These are phyloP conservation scores for Candida labiduridarum DNA, from an alignment of 1,139 yeast species.

Conservation along the genomic window DNA sequence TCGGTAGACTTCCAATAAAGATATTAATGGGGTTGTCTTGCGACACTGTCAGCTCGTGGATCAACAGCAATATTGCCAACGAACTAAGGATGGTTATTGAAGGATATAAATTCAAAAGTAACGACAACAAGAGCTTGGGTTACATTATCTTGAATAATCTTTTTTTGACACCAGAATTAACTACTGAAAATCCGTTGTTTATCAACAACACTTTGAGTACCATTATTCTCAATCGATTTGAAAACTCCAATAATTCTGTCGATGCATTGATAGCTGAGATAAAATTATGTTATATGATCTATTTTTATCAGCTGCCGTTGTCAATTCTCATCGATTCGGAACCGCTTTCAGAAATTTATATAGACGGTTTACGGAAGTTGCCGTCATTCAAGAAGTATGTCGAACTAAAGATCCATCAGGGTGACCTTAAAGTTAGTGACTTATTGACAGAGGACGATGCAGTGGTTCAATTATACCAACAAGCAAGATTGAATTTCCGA, in stretches of 20 bases:
- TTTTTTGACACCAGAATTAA: slow-evolving; percentile 28
- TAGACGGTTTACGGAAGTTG: slow-evolving; percentile 31
- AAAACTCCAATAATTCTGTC: slow-evolving; percentile 49
- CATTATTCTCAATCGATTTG: slow-evolving; percentile 38
- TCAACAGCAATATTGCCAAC: slow-evolving; percentile 34
- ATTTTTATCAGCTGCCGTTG: slow-evolving; percentile 70
- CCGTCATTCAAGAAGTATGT: slow-evolving; percentile 42
- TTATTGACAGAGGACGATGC: slow-evolving; percentile 24
- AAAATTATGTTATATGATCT: slow-evolving; percentile 67
- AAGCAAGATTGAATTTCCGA: slow-evolving; percentile 22
- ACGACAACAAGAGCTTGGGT: slow-evolving; percentile 43
- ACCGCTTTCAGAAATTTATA: slow-evolving; percentile 15
- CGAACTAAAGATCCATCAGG: slow-evolving; percentile 23
- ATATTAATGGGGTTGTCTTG: slow-evolving; percentile 59
- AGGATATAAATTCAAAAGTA: slow-evolving; percentile 46
- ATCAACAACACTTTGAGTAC: slow-evolving; percentile 34
- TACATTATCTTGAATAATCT: slow-evolving; percentile 39
- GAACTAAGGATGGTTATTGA: slow-evolving; percentile 34
- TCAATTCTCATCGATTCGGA: slow-evolving; percentile 35
- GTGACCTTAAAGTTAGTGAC: slow-evolving; percentile 14
- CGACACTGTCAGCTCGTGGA: slow-evolving; percentile 38
- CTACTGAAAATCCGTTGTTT: slow-evolving; percentile 20
- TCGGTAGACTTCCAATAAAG: slow-evolving; percentile 42
- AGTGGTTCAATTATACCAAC: slow-evolving; percentile 21
- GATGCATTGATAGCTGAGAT: slow-evolving; percentile 56